Base-by-base conservation (phyloP, 2,329 filamentous ascomycete genomes). In the Cercospora sp. region DNA sequence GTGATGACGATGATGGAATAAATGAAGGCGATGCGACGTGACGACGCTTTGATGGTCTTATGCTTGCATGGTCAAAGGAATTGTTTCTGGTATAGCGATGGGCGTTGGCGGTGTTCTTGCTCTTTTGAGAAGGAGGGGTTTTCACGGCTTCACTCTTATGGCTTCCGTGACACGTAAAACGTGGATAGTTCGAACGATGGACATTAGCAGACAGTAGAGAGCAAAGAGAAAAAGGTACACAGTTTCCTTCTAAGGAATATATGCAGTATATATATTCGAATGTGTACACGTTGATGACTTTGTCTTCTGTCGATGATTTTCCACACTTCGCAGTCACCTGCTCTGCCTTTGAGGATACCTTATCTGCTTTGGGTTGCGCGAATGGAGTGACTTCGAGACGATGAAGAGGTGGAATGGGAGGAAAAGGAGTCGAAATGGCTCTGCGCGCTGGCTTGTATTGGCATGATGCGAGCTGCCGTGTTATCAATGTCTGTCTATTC, bases 81-180 rank as follows among this genome's bases (percentile, higher is more conserved):
- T 60, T 16, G 58, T 16, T 42, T 60, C 39, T 60, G 16, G 58
- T 62, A 62, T 62, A 62, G 60, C 60, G 60, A 62, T 12, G 26
- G 60, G 60, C 20, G 60, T 62, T 62, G 60, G 60, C 42, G 60
- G 60, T 20, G 39, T 62, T 58, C 30, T 31, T 58, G 26, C 53
- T 58, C 26, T 58, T 30, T 26, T 16, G 8, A 33, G 16, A 31
- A 30, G n/a, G 26, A 4, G 51, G 12, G 6, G 18, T 16, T 20
- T 23, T 9, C 7, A 28, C 26, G n/a, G 23, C 53, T 30, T 58
- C 53, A 58, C 8, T 4, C 23, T 28, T 39, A 31, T n/a, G 53
- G 16, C 26, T 58, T 28, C 13, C 26, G 53, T 28, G 31, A 58
- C 53, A n/a, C 18, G 18, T 26, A n/a, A 8, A 16, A 51, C 45